Conservation (phyloP, 2,329 filamentous ascomycete species). For the Fusarium tanahbumbuense region DNA sequence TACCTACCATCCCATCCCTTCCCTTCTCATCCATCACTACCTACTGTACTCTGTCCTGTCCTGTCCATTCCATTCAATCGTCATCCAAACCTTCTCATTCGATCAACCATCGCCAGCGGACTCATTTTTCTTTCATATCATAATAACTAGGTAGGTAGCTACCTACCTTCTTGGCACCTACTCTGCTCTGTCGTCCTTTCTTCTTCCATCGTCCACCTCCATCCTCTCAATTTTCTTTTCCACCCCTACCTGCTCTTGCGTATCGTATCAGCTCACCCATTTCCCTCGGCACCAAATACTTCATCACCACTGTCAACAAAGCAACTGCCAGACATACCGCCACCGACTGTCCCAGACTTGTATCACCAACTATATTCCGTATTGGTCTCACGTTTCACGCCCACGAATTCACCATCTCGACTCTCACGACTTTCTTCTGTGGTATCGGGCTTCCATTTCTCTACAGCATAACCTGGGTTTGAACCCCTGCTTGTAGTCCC, state of each 20-base stretch:
- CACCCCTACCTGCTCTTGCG: not conserved
- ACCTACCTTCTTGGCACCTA: not conserved
- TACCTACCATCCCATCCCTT: slow-evolving; percentile 7
- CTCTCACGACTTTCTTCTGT: slow-evolving; percentile 25
- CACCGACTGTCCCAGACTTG: slow-evolving; percentile 24
- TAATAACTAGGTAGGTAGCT: not conserved
- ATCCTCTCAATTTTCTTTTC: not conserved
- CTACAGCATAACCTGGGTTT: slow-evolving; percentile 25
- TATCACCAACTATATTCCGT: slow-evolving; percentile 29
- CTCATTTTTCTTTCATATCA: slow-evolving; percentile 4
- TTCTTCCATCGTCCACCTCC: not conserved
- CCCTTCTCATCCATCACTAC: slow-evolving; percentile 5
- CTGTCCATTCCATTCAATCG: slow-evolving; percentile 18
- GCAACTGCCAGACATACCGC: slow-evolving; percentile 10
- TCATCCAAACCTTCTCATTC: slow-evolving; percentile 18
- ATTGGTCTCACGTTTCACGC: slow-evolving; percentile 24
- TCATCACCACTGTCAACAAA: slow-evolving; percentile 26
- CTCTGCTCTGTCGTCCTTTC: not conserved
- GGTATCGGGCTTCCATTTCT: slow-evolving; percentile 19
- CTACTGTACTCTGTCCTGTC: not conserved
- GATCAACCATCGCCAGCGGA: not conserved
- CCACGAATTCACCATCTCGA: slow-evolving; percentile 4
- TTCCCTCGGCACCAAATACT: not conserved
- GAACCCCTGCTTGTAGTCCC: slow-evolving; percentile 41
- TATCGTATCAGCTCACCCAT: not conserved